Percentiles rank a stretch among this genome's conserved stretches.
These are phyloP conservation scores for Fusarium globosum DNA, from an alignment of 2,329 filamentous ascomycete species.

Conservation along the genomic window DNA sequence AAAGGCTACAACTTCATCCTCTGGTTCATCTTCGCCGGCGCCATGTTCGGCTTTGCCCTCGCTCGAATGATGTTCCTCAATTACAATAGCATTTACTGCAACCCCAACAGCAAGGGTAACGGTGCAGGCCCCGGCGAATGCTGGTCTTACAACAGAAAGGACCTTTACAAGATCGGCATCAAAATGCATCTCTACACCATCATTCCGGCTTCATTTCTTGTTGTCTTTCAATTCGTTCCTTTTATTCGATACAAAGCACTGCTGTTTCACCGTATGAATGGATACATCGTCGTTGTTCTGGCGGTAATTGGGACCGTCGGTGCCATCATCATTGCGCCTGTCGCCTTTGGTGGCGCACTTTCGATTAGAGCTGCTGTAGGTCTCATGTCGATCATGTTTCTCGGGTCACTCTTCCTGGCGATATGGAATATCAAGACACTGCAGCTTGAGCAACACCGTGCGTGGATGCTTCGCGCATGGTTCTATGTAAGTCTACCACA, in stretches of 20 bases:
- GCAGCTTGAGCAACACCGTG: slow-evolving; percentile 71
- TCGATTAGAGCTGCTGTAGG: slow-evolving; percentile 59
- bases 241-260: slow-evolving; percentile 58
- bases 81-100: slow-evolving; percentile 18
- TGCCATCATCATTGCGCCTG: slow-evolving; percentile 63
- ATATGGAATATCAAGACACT: slow-evolving; percentile 67
- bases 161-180: slow-evolving; percentile 51
- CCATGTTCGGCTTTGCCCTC: slow-evolving; percentile 38
- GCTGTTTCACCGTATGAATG: slow-evolving; percentile 69
- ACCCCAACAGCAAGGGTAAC: background rate
- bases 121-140: slow-evolving; percentile 21
- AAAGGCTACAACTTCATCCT: slow-evolving; percentile 55
- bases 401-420: slow-evolving; percentile 57
- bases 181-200: slow-evolving; percentile 57
- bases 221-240: slow-evolving; percentile 61
- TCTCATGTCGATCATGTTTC: slow-evolving; percentile 56
- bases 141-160: slow-evolving; percentile 14
- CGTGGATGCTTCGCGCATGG: slow-evolving; percentile 67
- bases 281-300: slow-evolving; percentile 64
- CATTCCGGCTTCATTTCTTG: slow-evolving; percentile 57
- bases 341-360: slow-evolving; percentile 64
- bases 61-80: slow-evolving; percentile 39
- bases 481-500: slow-evolving; percentile 6
- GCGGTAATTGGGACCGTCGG: slow-evolving; percentile 58
- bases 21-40: slow-evolving; percentile 60